A percentile compares a stretch with the other conserved stretches of the same genome.
Evolutionary conservation across 768 basidiomycete genomes (phyloP).

Genomic region (Phanerochaete carnosa): DNA sequence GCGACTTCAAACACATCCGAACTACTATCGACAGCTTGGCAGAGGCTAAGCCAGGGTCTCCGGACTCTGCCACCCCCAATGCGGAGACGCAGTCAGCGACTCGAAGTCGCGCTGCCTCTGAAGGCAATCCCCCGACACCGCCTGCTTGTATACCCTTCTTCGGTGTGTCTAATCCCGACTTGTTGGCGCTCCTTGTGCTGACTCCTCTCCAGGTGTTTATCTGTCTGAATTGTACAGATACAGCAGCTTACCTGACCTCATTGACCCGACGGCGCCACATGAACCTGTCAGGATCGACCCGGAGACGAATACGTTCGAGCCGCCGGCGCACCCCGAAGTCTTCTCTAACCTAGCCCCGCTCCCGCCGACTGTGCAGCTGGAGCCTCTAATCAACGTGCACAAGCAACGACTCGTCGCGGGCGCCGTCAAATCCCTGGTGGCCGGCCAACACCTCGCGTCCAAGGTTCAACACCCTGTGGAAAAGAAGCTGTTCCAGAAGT

Average conservation of each 20-base stretch:
- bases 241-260: conserved; percentile 69
- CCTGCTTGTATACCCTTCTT: conserved; percentile 80
- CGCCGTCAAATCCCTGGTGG: conserved; percentile 77
- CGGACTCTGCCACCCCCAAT: conserved; percentile 49
- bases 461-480: conserved; percentile 67
- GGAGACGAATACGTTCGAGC: conserved; percentile 56
- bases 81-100: conserved; percentile 31
- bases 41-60: conserved; percentile 60
- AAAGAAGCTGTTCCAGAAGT: conserved; percentile 73
- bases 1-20: conserved; percentile 76
- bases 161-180: conserved; percentile 40
- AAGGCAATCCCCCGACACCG: conserved; percentile 37
- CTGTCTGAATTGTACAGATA: conserved; percentile 66
- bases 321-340: conserved; percentile 75
- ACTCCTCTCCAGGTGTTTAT: conserved; percentile 58
- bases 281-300: conserved; percentile 65
- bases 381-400: conserved; percentile 85
- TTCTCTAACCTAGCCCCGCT: conserved; percentile 71
- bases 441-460: conserved; percentile 80
- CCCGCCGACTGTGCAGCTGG: conserved; percentile 74
- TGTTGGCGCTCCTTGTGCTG: neutral
- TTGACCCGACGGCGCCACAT: conserved; percentile 80
- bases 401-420: conserved; percentile 81
- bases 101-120: conserved; percentile 34
- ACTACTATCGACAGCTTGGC: conserved; percentile 59